Base-by-base conservation (phyloP, 2,329 filamentous ascomycete genomes). In the Huntiella abstrusa region DNA sequence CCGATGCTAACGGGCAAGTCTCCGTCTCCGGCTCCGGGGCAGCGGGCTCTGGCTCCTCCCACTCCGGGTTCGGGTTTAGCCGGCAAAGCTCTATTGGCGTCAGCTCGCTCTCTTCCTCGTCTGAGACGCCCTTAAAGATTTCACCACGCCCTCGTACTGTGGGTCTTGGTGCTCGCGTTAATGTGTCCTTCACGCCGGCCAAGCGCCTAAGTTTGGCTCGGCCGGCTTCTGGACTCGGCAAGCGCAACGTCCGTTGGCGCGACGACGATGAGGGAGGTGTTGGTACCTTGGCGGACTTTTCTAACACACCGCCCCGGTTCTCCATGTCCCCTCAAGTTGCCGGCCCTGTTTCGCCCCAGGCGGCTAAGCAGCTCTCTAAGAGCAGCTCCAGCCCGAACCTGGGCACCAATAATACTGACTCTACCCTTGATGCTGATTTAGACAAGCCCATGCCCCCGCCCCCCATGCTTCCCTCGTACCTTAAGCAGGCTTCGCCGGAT, bases 231-330 rank as follows among this genome's bases (percentile, higher is more conserved):
- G 73, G 77, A 1, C 59, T 65, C 47, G 22, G 22, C 22, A 85
- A 85, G 61, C 75, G 87, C 50, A 79, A 72, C 40, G 88, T 98
- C 4, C 75, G 88, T 52, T 98, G 91, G 91, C 78, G 84, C 49
- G 86, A 93, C 55, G 91, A 96, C 55, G 91, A 96, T 55, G 84
- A 75, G 56, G 65, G 80, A 2, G 81, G 92, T 56, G 77, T 88
- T 44, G 87, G 86, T 17, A 78, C 80, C 1, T 65, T 96, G 47
- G 86, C 83, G 8, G 91, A 96, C 58, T 95, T 88, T 58, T 83
- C 88, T 57, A 84, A 85, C 62, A 95, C 88, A 2, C 88, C 91
- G 40, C 47, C 47, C 2, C 43, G 47, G 15, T 49, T 49, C 35
- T 49, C 47, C n/a, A 46, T 46, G 43, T 49, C 47, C 11, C 47